Conservation (phyloP, 768 basidiomycete genomes). For the Boletus barrowsii region DNA sequence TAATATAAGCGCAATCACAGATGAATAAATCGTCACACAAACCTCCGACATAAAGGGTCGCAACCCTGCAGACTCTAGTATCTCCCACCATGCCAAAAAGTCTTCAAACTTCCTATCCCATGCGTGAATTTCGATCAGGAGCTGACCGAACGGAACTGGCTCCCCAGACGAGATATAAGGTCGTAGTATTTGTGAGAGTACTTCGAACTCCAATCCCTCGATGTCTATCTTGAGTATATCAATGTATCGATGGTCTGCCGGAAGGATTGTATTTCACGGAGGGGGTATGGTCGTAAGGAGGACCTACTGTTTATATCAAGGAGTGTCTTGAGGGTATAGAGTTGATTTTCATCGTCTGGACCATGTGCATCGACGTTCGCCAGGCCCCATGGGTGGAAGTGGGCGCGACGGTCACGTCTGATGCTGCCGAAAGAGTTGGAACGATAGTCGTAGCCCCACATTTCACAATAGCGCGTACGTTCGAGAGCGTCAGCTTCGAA, state of each 20-base stretch:
- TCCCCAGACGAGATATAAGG: conserved; percentile 35
- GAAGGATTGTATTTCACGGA: not conserved
- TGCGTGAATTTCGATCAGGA: conserved; percentile 45
- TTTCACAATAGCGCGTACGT: conserved; percentile 44
- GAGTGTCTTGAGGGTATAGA: conserved; percentile 45
- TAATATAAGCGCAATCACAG: conserved; percentile 1
- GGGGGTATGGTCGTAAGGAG: not conserved
- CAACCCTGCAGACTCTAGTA: conserved; percentile 45
- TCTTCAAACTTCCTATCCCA: conserved; percentile 36
- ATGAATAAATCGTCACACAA: not conserved
- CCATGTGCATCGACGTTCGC: conserved; percentile 36
- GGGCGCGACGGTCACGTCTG: conserved; percentile 35
- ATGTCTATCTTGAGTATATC: conserved; percentile 46
- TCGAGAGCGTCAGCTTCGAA: conserved; percentile 60
- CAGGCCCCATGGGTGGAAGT: conserved; percentile 43
- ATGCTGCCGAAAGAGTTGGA: conserved; percentile 34
- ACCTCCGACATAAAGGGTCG: conserved; percentile 47
- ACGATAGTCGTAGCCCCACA: conserved; percentile 60
- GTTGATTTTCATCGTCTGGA: conserved; percentile 30
- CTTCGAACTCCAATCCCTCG: conserved; percentile 48
- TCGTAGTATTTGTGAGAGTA: conserved; percentile 38
- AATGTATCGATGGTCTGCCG: conserved; percentile 35
- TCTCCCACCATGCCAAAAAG: conserved; percentile 45
- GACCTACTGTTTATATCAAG: conserved; percentile 42
- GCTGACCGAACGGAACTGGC: conserved; percentile 46